Base-by-base conservation (phyloP, 495 filamentous ascomycete species). In the Entonaema liquescens region DNA sequence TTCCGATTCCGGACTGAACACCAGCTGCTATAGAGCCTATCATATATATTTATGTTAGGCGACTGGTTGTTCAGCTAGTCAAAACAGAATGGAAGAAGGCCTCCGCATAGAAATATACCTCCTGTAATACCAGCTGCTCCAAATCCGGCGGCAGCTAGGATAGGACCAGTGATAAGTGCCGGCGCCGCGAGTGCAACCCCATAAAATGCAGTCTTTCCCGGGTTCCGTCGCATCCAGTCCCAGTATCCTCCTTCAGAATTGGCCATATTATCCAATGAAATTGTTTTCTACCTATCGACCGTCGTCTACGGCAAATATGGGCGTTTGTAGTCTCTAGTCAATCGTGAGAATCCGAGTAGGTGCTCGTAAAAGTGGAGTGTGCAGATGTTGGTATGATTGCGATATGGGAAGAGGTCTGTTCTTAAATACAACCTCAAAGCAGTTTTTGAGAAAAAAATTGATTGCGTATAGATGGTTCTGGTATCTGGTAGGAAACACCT, bases 1-100 rank as follows among this genome's bases (percentile, higher is more conserved):
- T 71, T 7, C 62, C 63, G 2, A 73, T 62, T 11, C 44, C 54
- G 6, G 60, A 42, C 21, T 77, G 77, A 1, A 49, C 42, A 0
- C 28, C 47, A 0, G 75, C 59, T 44, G 75, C 75, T 11, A 75
- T 2, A 1, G 77, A 72, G 4, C 57, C 71, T 76, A 28, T 11
- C 4, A 9, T 44, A 26, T 12, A 44, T 23, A 19, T 3, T 49
- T 0, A 15, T 0, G 15, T 47, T 3, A 8, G 29, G 49, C 56
- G 65, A 36, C 19, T 15, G 12, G 23, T 53, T 5, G 13, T 13
- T 29, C 13, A 25, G 3, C 0, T 4, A 28, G 1, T 50, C 13
- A 50, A 50, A 50, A 2, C 8, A 17, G 12, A 23, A 50, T 3
- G 9, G 0, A 8, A 25, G 12, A 50, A 25, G 0, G n/a, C n/a